A percentile compares a stretch with the other conserved stretches of the same genome.
phyloP scores from a whole-genome alignment of 1,284 basidiomycete genomes.

The Cutaneotrichosporon spelunceum region DNA sequence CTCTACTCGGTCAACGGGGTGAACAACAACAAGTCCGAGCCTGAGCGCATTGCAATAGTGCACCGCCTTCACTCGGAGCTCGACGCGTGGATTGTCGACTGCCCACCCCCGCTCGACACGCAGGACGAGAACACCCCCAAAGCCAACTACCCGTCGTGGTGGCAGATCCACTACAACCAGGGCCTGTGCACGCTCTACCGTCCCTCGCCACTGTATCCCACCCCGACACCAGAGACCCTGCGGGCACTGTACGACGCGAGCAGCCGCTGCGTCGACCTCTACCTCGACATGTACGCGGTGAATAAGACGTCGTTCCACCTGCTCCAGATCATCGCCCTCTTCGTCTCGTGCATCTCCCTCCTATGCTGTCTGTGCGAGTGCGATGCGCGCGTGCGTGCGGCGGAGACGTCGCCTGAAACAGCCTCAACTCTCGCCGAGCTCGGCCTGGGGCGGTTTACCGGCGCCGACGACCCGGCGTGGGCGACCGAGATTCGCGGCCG shows the following conservation, averaged over 20 bases:
- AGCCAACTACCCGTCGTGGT: constrained; percentile 32
- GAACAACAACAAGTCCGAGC: constrained; percentile 29
- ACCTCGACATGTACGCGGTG: constrained; percentile 31
- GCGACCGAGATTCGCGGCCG: constrained; percentile 27
- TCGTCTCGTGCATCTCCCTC: constrained; percentile 34
- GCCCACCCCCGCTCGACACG: constrained; percentile 15
- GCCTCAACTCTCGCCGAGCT: constrained; percentile 14
- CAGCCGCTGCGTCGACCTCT: constrained; percentile 30
- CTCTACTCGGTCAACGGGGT: constrained; percentile 31
- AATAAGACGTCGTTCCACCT: constrained; percentile 35
- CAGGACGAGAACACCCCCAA: constrained; percentile 9
- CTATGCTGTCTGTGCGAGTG: constrained; percentile 38
- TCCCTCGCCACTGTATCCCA: constrained; percentile 34
- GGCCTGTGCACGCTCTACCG: constrained; percentile 33
- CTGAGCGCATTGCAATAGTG: constrained; percentile 26
- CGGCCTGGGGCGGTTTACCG: constrained; percentile 15
- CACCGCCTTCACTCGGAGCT: constrained; percentile 25
- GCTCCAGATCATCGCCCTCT: constrained; percentile 34
- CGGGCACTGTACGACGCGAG: constrained; percentile 29
- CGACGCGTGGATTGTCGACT: constrained; percentile 27
- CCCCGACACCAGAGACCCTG: constrained; percentile 26
- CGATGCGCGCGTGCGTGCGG: constrained; percentile 28
- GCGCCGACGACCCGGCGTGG: constrained; percentile 26
- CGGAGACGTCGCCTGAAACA: not conserved
- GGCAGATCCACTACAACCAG: constrained; percentile 34